These are phyloP conservation scores for Hyphodiscus hymeniophilus DNA, from an alignment of 495 filamentous ascomycete species.

Conservation along the genomic window DNA sequence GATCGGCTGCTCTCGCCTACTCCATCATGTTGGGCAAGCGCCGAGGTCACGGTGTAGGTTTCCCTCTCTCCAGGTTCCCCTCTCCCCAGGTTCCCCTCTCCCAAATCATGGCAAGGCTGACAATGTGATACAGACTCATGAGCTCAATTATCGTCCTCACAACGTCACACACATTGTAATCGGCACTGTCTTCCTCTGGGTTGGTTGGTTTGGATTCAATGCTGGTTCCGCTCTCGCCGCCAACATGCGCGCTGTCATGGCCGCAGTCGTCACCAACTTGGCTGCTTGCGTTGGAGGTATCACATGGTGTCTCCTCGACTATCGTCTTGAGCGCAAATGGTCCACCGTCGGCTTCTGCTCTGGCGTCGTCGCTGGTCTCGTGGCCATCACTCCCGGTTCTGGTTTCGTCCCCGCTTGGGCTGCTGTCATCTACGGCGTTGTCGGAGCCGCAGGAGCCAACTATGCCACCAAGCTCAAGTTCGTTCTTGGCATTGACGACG, in stretches of 20 bases:
- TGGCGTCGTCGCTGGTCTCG: conserved; percentile 84
- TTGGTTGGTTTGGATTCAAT: conserved; percentile 99
- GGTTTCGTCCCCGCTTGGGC: conserved; percentile 88
- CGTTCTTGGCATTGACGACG: conserved; percentile 76
- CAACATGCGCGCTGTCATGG: conserved; percentile 81
- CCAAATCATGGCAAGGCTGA: conserved; percentile 67
- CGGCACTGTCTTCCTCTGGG: conserved; percentile 97
- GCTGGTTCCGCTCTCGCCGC: conserved; percentile 84
- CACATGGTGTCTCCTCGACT: conserved; percentile 94
- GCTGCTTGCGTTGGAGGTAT: conserved; percentile 81
- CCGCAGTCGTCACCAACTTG: conserved; percentile 62
- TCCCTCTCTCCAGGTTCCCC: too few relatives aligned
- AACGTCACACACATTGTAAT: conserved; percentile 97
- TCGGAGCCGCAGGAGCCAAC: conserved; percentile 80
- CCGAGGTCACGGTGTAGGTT: conserved; percentile 56
- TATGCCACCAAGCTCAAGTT: conserved; percentile 98
- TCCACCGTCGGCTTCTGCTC: conserved; percentile 96
- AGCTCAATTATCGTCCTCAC: conserved; percentile 89
- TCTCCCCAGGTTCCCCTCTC: too few relatives aligned
- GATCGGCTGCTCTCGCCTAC: conserved; percentile 79
- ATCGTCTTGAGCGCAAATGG: conserved; percentile 91
- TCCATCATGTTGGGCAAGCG: conserved; percentile 77
- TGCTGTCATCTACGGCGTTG: conserved; percentile 81
- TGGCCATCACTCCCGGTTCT: conserved; percentile 88
- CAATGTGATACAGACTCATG: conserved; percentile 40